Conservation (phyloP, 345 rosid species). For the Zanthoxylum bungeanum region DNA sequence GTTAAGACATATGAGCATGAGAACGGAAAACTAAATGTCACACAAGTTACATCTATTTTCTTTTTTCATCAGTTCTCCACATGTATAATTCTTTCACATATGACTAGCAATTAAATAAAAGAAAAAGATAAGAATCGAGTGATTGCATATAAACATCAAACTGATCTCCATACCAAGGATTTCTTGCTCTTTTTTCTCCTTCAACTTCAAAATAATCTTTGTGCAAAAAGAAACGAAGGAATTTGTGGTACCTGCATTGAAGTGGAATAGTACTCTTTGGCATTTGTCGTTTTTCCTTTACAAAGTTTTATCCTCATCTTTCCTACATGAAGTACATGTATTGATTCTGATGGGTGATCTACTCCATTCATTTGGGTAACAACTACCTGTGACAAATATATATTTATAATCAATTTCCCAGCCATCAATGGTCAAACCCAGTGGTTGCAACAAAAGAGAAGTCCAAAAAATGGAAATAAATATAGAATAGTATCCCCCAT, state of each 20-base stretch:
- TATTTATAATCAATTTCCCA: neutral
- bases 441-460: neutral
- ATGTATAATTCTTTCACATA: neutral
- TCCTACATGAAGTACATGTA: constrained; percentile 84
- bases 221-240: neutral
- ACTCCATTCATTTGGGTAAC: constrained; percentile 75
- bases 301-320: constrained; percentile 96
- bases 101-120: neutral
- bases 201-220: neutral
- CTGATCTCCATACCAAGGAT: neutral
- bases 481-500: neutral
- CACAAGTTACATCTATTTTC: neutral
- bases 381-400: constrained; percentile 50
- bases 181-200: neutral
- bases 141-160: neutral
- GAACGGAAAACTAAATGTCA: neutral
- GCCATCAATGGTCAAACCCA: neutral
- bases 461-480: neutral
- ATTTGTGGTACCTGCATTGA: constrained; percentile 69
- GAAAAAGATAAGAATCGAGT: neutral
- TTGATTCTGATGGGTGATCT: constrained; percentile 68
- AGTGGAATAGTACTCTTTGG: constrained; percentile 85
- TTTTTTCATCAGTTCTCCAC: neutral
- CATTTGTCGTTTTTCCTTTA: constrained; percentile 63
- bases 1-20: neutral